Conservation (phyloP, 768 basidiomycete species). For the Kwoniella sp. region DNA sequence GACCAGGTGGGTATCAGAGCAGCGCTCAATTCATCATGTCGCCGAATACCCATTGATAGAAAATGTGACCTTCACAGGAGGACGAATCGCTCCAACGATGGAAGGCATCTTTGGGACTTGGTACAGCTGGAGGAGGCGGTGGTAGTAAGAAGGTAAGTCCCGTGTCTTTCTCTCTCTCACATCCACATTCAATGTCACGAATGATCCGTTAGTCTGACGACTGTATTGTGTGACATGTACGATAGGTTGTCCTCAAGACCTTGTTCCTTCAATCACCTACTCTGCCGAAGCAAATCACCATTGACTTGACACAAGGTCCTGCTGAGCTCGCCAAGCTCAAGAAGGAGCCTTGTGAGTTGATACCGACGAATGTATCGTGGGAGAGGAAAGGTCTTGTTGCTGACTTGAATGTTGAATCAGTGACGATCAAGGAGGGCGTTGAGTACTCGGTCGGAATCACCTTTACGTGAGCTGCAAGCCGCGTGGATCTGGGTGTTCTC, state of each 20-base stretch:
- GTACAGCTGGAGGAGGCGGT: slow-evolving; percentile 60
- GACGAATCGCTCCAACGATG: slow-evolving; percentile 93
- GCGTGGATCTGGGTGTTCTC: background rate
- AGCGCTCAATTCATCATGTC: background rate
- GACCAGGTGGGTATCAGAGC: slow-evolving; percentile 64
- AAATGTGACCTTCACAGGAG: slow-evolving; percentile 48
- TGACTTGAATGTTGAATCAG: slow-evolving; percentile 16
- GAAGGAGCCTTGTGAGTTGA: slow-evolving; percentile 67
- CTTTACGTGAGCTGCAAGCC: slow-evolving; percentile 62
- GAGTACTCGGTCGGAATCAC: slow-evolving; percentile 67
- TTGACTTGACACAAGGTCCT: slow-evolving; percentile 66
- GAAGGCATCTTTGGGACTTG: slow-evolving; percentile 90
- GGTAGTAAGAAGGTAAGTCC: slow-evolving; percentile 67
- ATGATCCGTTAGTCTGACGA: too few relatives aligned
- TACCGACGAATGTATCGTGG: slow-evolving; percentile 57
- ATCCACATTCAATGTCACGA: background rate
- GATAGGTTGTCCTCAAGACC: slow-evolving; percentile 54
- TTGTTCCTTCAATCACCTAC: slow-evolving; percentile 80
- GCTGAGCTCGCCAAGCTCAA: slow-evolving; percentile 63
- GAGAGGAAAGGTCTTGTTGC: background rate
- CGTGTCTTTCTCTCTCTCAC: background rate
- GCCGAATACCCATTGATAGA: background rate
- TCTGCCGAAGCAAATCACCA: slow-evolving; percentile 64
- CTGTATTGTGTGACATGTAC: too few relatives aligned
- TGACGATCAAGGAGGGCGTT: slow-evolving; percentile 60